phyloP scores from a whole-genome alignment of 805 yeast species.

The Schwanniomyces polymorphus region DNA sequence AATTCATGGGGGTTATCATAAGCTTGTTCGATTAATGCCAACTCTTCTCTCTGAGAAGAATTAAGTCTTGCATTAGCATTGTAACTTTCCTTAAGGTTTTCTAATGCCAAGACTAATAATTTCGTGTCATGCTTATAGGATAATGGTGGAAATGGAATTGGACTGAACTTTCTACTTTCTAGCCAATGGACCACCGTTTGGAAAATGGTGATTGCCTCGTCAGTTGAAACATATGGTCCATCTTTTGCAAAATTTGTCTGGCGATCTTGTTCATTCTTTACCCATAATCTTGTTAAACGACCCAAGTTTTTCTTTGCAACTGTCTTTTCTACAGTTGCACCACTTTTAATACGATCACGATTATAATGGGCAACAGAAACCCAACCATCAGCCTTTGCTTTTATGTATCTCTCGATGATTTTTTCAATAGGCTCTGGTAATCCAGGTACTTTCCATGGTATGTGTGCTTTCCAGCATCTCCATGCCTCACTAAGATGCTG shows the following conservation, averaged over 20 bases:
- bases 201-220: conserved; percentile 85
- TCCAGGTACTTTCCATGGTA: conserved; percentile 98
- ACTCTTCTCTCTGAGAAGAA: conserved; percentile 86
- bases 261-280: conserved; percentile 87
- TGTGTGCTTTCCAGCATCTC: conserved; percentile 99
- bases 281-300: conserved; percentile 86
- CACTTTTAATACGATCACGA: conserved; percentile 82
- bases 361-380: conserved; percentile 89
- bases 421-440: conserved; percentile 87
- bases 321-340: conserved; percentile 93
- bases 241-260: conserved; percentile 76
- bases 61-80: conserved; percentile 69
- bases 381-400: conserved; percentile 98
- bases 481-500: conserved; percentile 98
- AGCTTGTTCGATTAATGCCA: conserved; percentile 92
- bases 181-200: conserved; percentile 91
- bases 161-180: conserved; percentile 76
- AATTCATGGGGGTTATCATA: conserved; percentile 97
- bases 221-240: conserved; percentile 85
- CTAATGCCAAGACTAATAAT: conserved; percentile 83
- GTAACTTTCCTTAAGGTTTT: conserved; percentile 79
- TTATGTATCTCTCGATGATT: conserved; percentile 84
- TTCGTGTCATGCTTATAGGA: conserved; percentile 93
- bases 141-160: conserved; percentile 92
- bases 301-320: conserved; percentile 93